These are phyloP conservation scores for Emmonsia crescens DNA, from an alignment of 2,329 filamentous ascomycete species.

Conservation along the genomic window DNA sequence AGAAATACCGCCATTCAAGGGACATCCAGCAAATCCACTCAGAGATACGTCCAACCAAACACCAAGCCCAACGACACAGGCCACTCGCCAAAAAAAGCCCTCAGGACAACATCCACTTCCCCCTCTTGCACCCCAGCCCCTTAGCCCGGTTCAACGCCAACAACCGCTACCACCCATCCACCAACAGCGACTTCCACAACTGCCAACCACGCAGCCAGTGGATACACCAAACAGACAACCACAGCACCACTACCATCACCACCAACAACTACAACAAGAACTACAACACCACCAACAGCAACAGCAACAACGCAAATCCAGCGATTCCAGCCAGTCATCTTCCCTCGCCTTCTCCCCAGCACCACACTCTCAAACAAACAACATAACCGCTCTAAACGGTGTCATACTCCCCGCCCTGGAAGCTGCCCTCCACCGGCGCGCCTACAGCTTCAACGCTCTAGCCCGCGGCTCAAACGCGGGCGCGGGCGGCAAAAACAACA, in stretches of 20 bases:
- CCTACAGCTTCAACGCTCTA: slow-evolving; percentile 42
- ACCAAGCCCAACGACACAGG: slow-evolving; percentile 1
- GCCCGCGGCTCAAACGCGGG: slow-evolving; percentile 16
- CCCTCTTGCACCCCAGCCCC: slow-evolving; percentile 17
- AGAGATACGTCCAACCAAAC: slow-evolving; percentile 9
- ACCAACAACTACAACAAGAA: slow-evolving; percentile 18
- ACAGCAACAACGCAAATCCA: slow-evolving; percentile 8
- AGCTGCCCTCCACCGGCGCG: slow-evolving; percentile 73
- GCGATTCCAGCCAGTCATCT: slow-evolving; percentile 10
- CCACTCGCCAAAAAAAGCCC: slow-evolving; percentile 9
- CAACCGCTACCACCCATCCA: slow-evolving; percentile 5
- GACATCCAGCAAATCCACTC: slow-evolving; percentile 16
- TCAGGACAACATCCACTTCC: slow-evolving; percentile 20
- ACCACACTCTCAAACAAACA: slow-evolving; percentile 44
- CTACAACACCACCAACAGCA: slow-evolving; percentile 7
- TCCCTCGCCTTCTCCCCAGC: slow-evolving; percentile 12
- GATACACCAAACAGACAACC: slow-evolving; percentile 32
- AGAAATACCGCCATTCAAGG: slow-evolving; percentile 25
- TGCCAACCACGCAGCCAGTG: slow-evolving; percentile 44
- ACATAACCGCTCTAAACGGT: slow-evolving; percentile 76
- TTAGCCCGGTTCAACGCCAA: slow-evolving; percentile 8
- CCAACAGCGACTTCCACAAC: slow-evolving; percentile 8
- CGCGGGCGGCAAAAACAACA: slow-evolving; percentile 7
- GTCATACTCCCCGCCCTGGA: slow-evolving; percentile 90
- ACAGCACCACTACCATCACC: slow-evolving; percentile 19